Conservation (phyloP, 192 early-diverging fungal genomes). For the Coemansia nantahalensis region DNA sequence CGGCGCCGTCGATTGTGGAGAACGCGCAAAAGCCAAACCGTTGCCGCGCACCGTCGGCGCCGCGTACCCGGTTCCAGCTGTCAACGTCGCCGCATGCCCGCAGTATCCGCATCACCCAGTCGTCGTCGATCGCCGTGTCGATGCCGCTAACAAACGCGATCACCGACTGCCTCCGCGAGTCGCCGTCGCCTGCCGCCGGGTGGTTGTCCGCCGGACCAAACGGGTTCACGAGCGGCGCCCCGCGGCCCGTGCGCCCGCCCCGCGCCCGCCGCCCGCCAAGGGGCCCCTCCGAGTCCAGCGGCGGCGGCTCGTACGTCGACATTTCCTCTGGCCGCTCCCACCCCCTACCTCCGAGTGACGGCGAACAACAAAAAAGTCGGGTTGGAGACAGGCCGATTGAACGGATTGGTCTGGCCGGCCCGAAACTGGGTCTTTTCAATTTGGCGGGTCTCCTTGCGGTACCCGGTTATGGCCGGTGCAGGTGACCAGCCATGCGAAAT, state of each 20-base stretch:
- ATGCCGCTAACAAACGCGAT: slow-evolving; percentile 33
- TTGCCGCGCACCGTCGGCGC: slow-evolving; percentile 24
- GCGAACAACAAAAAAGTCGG: no score
- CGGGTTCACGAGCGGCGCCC: slow-evolving; percentile 23
- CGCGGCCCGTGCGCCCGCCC: slow-evolving; percentile 1
- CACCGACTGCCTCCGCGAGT: slow-evolving; percentile 1
- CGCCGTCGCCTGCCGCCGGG: background rate
- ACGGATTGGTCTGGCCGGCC: no score
- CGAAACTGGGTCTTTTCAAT: no score
- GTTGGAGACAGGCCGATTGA: no score
- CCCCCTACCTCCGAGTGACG: no score
- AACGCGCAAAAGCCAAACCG: slow-evolving; percentile 52
- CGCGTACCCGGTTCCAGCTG: slow-evolving; percentile 26
- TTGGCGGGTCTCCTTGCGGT: no score
- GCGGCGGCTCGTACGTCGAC: slow-evolving; percentile 37
- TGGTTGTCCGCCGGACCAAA: slow-evolving; percentile 18
- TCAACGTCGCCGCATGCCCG: slow-evolving; percentile 22
- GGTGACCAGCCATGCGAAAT: no score
- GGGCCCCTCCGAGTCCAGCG: background rate
- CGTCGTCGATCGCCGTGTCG: slow-evolving; percentile 12
- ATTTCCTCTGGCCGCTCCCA: no score
- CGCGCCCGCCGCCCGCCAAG: background rate
- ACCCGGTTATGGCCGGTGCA: no score
- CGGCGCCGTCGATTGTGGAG: slow-evolving; percentile 8
- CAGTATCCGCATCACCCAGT: slow-evolving; percentile 29